Conservation (phyloP, 1,284 basidiomycete species). For the Erythrobasidium hasegawianum region DNA sequence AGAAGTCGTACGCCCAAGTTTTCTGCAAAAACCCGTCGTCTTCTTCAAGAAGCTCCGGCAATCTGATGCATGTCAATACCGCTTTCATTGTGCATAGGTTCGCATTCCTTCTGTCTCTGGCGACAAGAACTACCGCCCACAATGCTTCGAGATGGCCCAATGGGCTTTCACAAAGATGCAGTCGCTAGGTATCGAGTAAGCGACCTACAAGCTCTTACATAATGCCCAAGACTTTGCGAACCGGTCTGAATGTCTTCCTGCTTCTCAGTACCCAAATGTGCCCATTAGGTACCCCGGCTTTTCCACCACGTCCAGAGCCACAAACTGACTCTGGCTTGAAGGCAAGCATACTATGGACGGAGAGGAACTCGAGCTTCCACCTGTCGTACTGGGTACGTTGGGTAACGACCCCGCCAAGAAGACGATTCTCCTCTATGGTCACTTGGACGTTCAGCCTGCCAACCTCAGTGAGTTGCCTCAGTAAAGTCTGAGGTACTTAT, state of each 20-base stretch:
- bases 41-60: background rate
- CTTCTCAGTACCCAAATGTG: slow-evolving; percentile 45
- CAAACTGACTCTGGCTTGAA: too few relatives aligned
- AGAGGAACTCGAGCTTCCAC: slow-evolving; percentile 71
- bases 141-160: slow-evolving; percentile 66
- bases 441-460: slow-evolving; percentile 52
- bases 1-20: slow-evolving; percentile 12
- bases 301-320: too few relatives aligned
- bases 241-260: too few relatives aligned
- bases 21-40: background rate
- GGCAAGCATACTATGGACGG: slow-evolving; percentile 77
- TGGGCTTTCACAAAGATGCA: slow-evolving; percentile 72
- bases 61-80: background rate
- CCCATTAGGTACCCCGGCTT: slow-evolving; percentile 57
- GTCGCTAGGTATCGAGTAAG: slow-evolving; percentile 63
- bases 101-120: slow-evolving; percentile 60
- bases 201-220: background rate
- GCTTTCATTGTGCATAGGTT: too few relatives aligned
- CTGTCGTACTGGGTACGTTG: slow-evolving; percentile 69
- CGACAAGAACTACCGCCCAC: slow-evolving; percentile 10
- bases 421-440: slow-evolving; percentile 57
- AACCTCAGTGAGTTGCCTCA: slow-evolving; percentile 8
- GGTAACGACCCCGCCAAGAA: slow-evolving; percentile 51
- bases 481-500: background rate
- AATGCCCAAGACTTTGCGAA: too few relatives aligned